A percentile compares a stretch with the other conserved stretches of the same genome.
Conservation (phyloP, 192 early-diverging fungal genomes). For the Kickxella alabastrina region DNA sequence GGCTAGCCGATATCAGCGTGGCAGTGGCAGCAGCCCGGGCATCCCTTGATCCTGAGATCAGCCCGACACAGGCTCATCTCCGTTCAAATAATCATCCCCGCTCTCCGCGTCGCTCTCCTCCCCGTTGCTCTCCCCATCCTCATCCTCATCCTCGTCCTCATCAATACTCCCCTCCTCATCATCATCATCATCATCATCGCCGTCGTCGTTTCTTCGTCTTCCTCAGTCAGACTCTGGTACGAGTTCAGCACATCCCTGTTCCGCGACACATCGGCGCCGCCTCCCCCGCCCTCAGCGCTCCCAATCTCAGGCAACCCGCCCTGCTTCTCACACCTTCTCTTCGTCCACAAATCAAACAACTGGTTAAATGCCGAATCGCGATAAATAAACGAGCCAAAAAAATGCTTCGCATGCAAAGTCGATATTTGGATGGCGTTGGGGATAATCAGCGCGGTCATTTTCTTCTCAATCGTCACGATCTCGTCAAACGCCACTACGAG, state of each 20-base stretch:
- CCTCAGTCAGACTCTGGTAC: constrained; percentile 45
- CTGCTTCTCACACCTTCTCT: constrained; percentile 37
- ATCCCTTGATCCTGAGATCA: too few relatives aligned
- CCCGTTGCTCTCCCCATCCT: constrained; percentile 1
- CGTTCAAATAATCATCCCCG: too few relatives aligned
- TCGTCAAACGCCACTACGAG: constrained; percentile 73
- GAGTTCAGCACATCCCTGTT: constrained; percentile 31
- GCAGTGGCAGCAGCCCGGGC: too few relatives aligned
- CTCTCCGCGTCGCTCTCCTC: constrained; percentile 21
- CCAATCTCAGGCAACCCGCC: constrained; percentile 45
- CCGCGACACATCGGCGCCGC: constrained; percentile 34
- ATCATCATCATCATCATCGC: constrained; percentile 6
- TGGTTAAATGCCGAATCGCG: constrained; percentile 75
- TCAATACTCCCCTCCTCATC: neutral
- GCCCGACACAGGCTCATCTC: too few relatives aligned
- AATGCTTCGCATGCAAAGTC: constrained; percentile 68
- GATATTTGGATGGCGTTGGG: constrained; percentile 85
- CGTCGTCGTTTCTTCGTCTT: constrained; percentile 12
- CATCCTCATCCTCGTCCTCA: neutral
- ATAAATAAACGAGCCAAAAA: constrained; percentile 82
- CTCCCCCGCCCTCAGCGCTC: constrained; percentile 30
- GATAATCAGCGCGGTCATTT: constrained; percentile 77
- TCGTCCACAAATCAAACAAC: constrained; percentile 64
- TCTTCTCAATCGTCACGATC: constrained; percentile 80
- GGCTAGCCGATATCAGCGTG: too few relatives aligned